Evolutionary conservation across 192 early-diverging fungal species (phyloP).

Genomic region (Backusella sp.): DNA sequence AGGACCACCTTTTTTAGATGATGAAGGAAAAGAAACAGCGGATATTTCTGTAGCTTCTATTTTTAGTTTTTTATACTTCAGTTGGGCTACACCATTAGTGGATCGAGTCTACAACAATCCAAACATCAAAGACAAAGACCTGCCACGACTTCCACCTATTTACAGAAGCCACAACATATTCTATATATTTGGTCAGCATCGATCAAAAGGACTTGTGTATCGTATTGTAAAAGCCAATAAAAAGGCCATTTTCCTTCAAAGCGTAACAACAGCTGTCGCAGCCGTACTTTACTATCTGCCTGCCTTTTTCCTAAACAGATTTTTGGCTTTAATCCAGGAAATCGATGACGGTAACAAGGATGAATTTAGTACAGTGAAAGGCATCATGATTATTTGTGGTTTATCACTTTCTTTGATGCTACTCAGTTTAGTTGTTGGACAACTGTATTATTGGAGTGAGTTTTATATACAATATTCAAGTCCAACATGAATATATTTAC

Average conservation of each 20-base stretch:
- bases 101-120: constrained; percentile 5
- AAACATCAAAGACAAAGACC: constrained; percentile 22
- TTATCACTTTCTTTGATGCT: constrained; percentile 55
- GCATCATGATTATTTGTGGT: constrained; percentile 56
- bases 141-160: constrained; percentile 26
- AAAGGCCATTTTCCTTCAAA: constrained; percentile 22
- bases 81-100: constrained; percentile 29
- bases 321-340: constrained; percentile 34
- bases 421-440: constrained; percentile 36
- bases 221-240: constrained; percentile 32
- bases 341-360: constrained; percentile 2
- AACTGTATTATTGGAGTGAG: constrained; percentile 34
- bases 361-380: constrained; percentile 26
- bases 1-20: constrained; percentile 29
- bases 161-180: constrained; percentile 32
- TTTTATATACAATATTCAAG: neutral
- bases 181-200: constrained; percentile 24
- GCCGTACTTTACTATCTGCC: constrained; percentile 35
- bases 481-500: neutral
- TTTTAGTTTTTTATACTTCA: constrained; percentile 27
- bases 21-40: constrained; percentile 20
- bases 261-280: neutral
- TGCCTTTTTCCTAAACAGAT: constrained; percentile 28
- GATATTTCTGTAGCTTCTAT: constrained; percentile 29
- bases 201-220: constrained; percentile 21